Evolutionary conservation across 23 red algal genomes (phyloP).

Genomic region (Cyanidium caldarium): DNA sequence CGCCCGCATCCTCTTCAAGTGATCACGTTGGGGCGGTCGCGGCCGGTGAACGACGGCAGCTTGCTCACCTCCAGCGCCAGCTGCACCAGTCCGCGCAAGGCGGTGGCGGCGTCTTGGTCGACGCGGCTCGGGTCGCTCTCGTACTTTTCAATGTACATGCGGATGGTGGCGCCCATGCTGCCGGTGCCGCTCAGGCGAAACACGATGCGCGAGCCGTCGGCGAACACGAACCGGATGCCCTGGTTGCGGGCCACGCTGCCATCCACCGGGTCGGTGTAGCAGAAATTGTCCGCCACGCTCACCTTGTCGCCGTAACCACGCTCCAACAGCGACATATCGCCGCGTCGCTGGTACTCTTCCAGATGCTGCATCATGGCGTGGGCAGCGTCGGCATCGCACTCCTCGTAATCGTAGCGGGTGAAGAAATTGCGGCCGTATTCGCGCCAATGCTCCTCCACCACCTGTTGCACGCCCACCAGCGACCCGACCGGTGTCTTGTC

Average conservation of each 20-base stretch:
- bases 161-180: constrained; percentile 68
- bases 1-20: too few relatives aligned
- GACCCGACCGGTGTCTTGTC: constrained; percentile 28
- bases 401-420: constrained; percentile 79
- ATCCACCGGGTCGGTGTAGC: constrained; percentile 82
- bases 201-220: constrained; percentile 50
- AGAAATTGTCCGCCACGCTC: constrained; percentile 57
- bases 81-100: constrained; percentile 39
- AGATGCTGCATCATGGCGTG: constrained; percentile 57
- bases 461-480: constrained; percentile 51
- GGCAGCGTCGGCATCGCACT: constrained; percentile 36
- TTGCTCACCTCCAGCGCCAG: constrained; percentile 41
- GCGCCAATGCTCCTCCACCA: constrained; percentile 60
- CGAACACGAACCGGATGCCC: constrained; percentile 62
- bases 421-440: constrained; percentile 79
- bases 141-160: constrained; percentile 85
- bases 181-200: constrained; percentile 79
- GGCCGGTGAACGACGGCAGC: constrained; percentile 50
- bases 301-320: neutral
- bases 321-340: neutral
- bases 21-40: constrained; percentile 55
- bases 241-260: constrained; percentile 49
- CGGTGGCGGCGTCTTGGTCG: constrained; percentile 13
- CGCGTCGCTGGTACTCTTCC: constrained; percentile 1
- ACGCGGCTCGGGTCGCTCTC: constrained; percentile 13